A percentile compares a stretch with the other conserved stretches of the same genome.
phyloP scores from a whole-genome alignment of 768 basidiomycete species.

The Cubamyces lactineus region DNA sequence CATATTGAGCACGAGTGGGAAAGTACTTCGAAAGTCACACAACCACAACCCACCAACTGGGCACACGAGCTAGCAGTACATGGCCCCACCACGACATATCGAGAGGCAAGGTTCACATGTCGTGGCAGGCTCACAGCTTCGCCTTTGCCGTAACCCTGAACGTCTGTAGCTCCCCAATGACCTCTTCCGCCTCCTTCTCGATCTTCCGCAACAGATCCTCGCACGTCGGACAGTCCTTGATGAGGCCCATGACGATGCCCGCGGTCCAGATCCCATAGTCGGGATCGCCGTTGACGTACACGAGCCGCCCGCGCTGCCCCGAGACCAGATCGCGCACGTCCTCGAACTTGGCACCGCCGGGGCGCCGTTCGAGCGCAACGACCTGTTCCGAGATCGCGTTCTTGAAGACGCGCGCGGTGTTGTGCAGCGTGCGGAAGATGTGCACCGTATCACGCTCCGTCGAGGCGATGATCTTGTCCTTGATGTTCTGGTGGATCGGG shows the following conservation, averaged over 20 bases:
- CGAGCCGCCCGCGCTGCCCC: conserved; percentile 66
- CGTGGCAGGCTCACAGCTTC: conserved; percentile 26
- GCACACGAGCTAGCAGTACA: not conserved
- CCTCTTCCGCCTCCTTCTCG: conserved; percentile 75
- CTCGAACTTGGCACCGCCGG: conserved; percentile 87
- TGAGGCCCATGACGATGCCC: conserved; percentile 67
- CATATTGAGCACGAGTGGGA: not conserved
- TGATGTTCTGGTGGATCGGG: conserved; percentile 88
- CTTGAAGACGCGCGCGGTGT: conserved; percentile 86
- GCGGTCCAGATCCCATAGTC: conserved; percentile 89
- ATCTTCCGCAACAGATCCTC: conserved; percentile 66
- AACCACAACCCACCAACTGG: not conserved
- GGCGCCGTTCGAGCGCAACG: conserved; percentile 76
- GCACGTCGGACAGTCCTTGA: conserved; percentile 86
- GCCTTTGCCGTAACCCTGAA: conserved; percentile 27
- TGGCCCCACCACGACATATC: not conserved
- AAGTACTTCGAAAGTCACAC: not conserved
- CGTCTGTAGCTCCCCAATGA: conserved; percentile 53
- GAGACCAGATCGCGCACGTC: conserved; percentile 80
- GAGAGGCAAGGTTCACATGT: too few relatives aligned
- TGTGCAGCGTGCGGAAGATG: conserved; percentile 86
- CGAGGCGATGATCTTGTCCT: conserved; percentile 83
- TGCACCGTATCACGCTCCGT: conserved; percentile 85
- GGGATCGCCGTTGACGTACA: conserved; percentile 83
- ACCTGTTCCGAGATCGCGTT: conserved; percentile 85